Percentiles rank a stretch among this genome's conserved stretches.
Evolutionary conservation across 305 asterid species (phyloP).

Genomic region (Ajuga reptans): DNA sequence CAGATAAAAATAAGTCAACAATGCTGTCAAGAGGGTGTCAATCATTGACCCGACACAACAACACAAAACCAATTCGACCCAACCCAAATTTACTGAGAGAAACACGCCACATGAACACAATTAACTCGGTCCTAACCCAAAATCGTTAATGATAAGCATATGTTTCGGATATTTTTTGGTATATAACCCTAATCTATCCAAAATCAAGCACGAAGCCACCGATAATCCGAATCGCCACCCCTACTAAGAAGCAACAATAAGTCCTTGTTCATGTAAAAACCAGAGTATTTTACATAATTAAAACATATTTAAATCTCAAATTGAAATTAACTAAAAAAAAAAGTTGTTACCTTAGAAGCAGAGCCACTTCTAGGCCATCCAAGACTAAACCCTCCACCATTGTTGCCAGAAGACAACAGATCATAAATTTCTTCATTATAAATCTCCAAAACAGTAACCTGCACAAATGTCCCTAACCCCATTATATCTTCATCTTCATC

Average conservation of each 20-base stretch:
- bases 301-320: background rate
- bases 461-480: conserved; percentile 65
- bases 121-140: no score
- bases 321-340: background rate
- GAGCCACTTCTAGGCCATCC: conserved; percentile 71
- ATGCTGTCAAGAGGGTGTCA: no score
- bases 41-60: no score
- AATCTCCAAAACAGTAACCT: conserved; percentile 79
- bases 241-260: background rate
- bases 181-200: no score
- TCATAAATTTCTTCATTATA: conserved; percentile 90
- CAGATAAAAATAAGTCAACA: no score
- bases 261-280: background rate
- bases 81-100: no score
- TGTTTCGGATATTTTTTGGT: no score
- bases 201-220: no score
- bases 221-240: no score
- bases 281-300: background rate
- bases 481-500: conserved; percentile 44
- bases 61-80: no score
- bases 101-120: no score
- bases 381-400: conserved; percentile 60
- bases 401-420: conserved; percentile 42
- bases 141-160: no score
- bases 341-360: conserved; percentile 65